Evolutionary conservation across 2,329 filamentous ascomycete genomes (phyloP), one percentile per base, ranked within the genome.

Genomic region (Aspergillus thermomutatus): DNA sequence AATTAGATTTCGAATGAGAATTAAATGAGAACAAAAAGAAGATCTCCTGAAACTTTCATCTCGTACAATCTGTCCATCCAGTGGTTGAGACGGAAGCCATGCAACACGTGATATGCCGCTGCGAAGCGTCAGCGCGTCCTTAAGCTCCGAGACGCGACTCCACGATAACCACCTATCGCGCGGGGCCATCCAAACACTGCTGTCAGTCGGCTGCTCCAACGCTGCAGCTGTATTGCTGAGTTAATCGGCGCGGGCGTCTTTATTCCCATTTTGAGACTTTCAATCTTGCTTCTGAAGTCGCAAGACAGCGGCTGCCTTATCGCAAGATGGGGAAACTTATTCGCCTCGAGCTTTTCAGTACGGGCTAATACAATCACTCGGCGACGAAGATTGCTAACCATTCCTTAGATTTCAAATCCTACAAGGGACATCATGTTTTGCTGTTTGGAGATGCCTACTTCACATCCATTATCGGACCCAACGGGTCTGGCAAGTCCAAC

Each of bases 401-500:
- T 75, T 71, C 53, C 37, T 50, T 69, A 94, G 90, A 99, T 80
- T 99, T 99, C 86, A 99, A 99, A 80, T 97, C 94, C 67, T 99
- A 99, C 81, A 96, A 96, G 76, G 94, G 92, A 57, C 92, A 97
- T 69, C 94, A 99, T 79, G 88, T 86, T 59, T 86, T 99, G 47
- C 85, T 97, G 53, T 97, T 99, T 69, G 93, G 93, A 70, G 93
- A 99, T 79, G 95, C 92, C 2, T 97, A 97, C 77, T 99, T 99
- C 76, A 99, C 94, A 50, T 99, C 94, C 45, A 97, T 99, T 71
- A 97, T 99, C 71, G 94, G 95, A 5, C 94, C 94, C 73, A 99
- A 99, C 92, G 94, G 94, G 80, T 97, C 94, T 37, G 94, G 94
- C 63, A 99, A 99, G 77, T 99, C 94, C 21, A 99, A 99, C 75